Percentiles rank a stretch among this genome's conserved stretches.
Conservation (phyloP, 1,139 yeast genomes). For the Arxiozyma slooffiae region DNA sequence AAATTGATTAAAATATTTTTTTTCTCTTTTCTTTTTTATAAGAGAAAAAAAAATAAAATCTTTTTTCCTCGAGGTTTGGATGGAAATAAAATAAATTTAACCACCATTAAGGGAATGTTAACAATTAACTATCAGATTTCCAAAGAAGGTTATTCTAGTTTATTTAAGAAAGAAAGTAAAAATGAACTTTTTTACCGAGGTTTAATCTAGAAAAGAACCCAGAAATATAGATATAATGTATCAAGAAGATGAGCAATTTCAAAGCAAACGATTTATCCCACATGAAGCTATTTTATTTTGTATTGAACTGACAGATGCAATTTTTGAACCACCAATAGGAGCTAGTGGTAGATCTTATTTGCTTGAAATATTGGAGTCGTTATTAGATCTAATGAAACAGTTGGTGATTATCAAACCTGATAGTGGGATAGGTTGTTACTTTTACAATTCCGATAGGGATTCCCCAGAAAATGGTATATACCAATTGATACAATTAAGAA, state of each 20-base stretch:
- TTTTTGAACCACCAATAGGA: slow-evolving; percentile 35
- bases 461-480: slow-evolving; percentile 29
- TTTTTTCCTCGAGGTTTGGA: too few relatives aligned
- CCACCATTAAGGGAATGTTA: too few relatives aligned
- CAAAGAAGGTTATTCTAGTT: too few relatives aligned
- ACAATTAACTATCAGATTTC: too few relatives aligned
- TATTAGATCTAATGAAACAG: slow-evolving; percentile 47
- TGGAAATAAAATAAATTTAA: too few relatives aligned
- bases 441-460: slow-evolving; percentile 40
- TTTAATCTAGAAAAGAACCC: not conserved
- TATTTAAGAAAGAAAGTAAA: too few relatives aligned
- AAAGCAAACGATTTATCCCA: slow-evolving; percentile 15
- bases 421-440: slow-evolving; percentile 59
- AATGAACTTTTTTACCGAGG: too few relatives aligned
- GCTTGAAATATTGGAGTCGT: slow-evolving; percentile 44
- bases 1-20: too few relatives aligned
- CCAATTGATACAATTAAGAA: slow-evolving; percentile 33
- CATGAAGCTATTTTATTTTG: slow-evolving; percentile 58
- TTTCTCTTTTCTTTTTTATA: too few relatives aligned
- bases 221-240: not conserved
- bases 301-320: slow-evolving; percentile 47
- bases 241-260: not conserved
- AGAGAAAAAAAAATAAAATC: too few relatives aligned
- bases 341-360: slow-evolving; percentile 37
- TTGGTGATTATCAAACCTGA: slow-evolving; percentile 49